Percentiles rank a stretch among this genome's conserved stretches.
These are phyloP conservation scores for Cladosporium sphaerospermum DNA, from an alignment of 2,329 filamentous ascomycete species.

Conservation along the genomic window DNA sequence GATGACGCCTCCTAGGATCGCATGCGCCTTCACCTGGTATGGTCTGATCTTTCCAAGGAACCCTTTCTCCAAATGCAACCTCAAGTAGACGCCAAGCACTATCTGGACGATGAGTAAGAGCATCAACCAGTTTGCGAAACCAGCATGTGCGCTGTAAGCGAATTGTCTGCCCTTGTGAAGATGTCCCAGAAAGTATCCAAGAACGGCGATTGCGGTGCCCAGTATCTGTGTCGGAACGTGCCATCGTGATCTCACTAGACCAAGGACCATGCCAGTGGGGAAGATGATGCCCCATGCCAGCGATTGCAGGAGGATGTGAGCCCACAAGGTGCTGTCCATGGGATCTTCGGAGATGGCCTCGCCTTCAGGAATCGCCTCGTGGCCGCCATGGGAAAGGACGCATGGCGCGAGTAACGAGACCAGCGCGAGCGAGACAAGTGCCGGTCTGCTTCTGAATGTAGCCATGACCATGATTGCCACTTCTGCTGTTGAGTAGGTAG, in stretches of 20 bases:
- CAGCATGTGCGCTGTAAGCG: conserved; percentile 69
- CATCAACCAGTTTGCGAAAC: conserved; percentile 76
- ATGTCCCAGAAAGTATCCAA: conserved; percentile 89
- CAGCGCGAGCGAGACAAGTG: conserved; percentile 12
- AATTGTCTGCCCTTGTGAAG: conserved; percentile 86
- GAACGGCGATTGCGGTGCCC: conserved; percentile 66
- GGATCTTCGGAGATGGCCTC: conserved; percentile 65
- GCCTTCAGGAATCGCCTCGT: conserved; percentile 60
- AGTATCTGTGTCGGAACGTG: conserved; percentile 83
- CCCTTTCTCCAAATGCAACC: conserved; percentile 79
- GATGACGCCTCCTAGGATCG: conserved; percentile 78
- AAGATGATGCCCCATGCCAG: conserved; percentile 87
- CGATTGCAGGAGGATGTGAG: conserved; percentile 84
- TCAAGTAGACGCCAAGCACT: conserved; percentile 76
- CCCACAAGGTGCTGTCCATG: conserved; percentile 82
- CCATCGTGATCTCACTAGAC: conserved; percentile 84
- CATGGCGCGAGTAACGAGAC: conserved; percentile 12
- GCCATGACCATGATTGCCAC: conserved; percentile 15
- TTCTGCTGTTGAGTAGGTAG: background rate
- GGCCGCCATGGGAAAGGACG: conserved; percentile 45
- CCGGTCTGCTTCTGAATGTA: conserved; percentile 21
- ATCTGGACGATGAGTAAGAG: conserved; percentile 72
- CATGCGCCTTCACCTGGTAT: conserved; percentile 51
- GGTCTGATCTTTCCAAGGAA: conserved; percentile 69
- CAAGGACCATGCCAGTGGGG: conserved; percentile 89